Base-by-base conservation (phyloP, 352 stramenopile species). In the Phytopythium mirpurense region DNA sequence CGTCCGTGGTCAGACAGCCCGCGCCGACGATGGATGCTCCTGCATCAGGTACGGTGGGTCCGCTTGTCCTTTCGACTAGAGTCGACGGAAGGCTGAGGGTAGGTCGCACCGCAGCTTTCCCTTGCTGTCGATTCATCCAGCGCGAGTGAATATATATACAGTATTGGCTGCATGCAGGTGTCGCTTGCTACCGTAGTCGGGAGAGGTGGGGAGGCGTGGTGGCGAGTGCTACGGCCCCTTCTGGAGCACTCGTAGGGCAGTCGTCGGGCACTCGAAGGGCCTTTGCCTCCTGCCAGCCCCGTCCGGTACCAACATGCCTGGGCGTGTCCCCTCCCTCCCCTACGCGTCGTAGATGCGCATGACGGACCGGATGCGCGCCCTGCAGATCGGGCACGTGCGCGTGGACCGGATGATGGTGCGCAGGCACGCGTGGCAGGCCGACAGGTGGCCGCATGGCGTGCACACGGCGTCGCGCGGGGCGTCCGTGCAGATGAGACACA, bases 371-470 rank as follows among this genome's bases (percentile, higher is more conserved):
- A 83, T 60, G 2, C 52, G 58, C 9, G 65, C 35, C 19, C 75
- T 71, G 56, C 75, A 84, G 19, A 77, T 77, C 12, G 75, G 72
- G 35, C 75, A 86, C 18, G 44, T 54, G n/a, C 62, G 56, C 0
- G 45, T 61, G 6, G 56, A 63, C 14, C 57, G 63, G 55, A 74
- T 74, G 35, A 81, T 66, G 21, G 41, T 63, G 11, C 56, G 46
- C 47, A 86, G 59, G 24, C 75, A 86, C 0, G 47, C 21, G 46
- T 68, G 54, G 41, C 75, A 86, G 11, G 68, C 72, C 1, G 72
- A 70, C 34, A 76, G 59, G 59, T 86, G 75, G 7, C 75, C 75
- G 24, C 72, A 86, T 23, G 72, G 75, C 15, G 77, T 63, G 48
- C 72, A 82, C 16, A 83, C 67, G 31, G 75, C 73, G 49, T 82